Evolutionary conservation across 257 asterid genomes (phyloP), one percentile per base, ranked within the genome.

Genomic region (Penstemon eatonii): DNA sequence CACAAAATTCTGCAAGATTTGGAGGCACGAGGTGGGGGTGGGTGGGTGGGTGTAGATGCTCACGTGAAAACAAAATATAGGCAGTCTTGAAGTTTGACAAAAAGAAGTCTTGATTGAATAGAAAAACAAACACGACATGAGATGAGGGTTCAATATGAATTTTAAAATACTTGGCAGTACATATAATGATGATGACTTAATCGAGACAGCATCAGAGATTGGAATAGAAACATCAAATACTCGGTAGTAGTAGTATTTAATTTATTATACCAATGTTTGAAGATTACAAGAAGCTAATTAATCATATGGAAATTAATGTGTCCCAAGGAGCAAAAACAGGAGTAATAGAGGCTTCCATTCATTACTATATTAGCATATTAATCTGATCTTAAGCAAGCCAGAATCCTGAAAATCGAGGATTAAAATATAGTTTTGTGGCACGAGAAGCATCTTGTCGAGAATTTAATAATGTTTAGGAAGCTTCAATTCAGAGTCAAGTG

Each of bases 181-280:
- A 25, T 25, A 25, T 15, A 15, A 15, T 0, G 18, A 25, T 25
- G 33, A 25, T 25, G 33, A 25, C 33, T 15, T 49, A 63, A 77
- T 71, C 70, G 84, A 79, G 89, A 72, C 81, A 81, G 76, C 69
- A 84, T 80, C 85, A 76, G 78, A 80, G 85, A 81, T 81, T 72
- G 92, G 96, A 83, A 89, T 87, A 86, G 94, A 89, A 84, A 80
- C 96, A 83, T 84, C 87, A 87, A 72, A 80, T 75, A 60, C 56
- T 58, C 80, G 15, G 77, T 82, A 25, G 3, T 25, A 1, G 18
- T 2, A 25, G 2, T 25, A 25, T 25, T 25, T 25, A 25, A 25
- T 82, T 84, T 77, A 71, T 68, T 49, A 33, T 54, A 72, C 76
- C 96, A 7, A 75, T 37, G 81, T 74, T 51, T 71, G 68, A 75